Conservation (phyloP, 148 eudicot species). For the Camellia sinensis region DNA sequence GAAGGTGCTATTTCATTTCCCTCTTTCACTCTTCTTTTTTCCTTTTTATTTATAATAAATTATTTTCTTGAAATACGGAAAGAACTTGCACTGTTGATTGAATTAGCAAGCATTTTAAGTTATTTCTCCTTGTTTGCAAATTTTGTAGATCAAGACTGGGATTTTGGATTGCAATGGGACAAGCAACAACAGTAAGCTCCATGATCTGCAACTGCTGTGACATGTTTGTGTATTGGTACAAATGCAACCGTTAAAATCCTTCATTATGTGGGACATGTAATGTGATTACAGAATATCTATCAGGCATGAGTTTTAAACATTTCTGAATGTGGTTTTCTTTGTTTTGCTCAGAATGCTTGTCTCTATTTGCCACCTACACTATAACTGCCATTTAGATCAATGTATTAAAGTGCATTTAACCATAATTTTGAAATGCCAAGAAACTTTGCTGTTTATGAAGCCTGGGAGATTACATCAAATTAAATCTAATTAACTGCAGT, state of each 20-base stretch:
- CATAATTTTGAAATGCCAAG: not conserved
- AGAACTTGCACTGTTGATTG: not conserved
- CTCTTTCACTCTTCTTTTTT: not conserved
- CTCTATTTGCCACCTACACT: too few relatives aligned
- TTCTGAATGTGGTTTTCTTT: not conserved
- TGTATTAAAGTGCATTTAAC: not conserved
- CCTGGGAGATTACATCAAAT: not conserved
- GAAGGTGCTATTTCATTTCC: conserved; percentile 28
- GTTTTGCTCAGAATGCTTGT: not conserved
- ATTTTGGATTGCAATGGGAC: conserved; percentile 11
- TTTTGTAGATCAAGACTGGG: conserved; percentile 24
- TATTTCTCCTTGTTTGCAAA: conserved; percentile 1
- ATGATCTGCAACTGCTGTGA: not conserved
- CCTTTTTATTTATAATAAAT: not conserved
- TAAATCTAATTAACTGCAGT: not conserved
- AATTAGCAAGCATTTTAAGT: not conserved
- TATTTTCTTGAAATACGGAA: not conserved
- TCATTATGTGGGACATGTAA: not conserved
- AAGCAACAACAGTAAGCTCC: not conserved
- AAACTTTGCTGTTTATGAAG: conserved; percentile 1
- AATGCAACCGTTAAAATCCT: not conserved
- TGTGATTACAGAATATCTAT: not conserved
- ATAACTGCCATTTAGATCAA: too few relatives aligned
- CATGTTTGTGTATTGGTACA: not conserved
- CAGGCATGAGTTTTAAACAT: not conserved